A percentile compares a stretch with the other conserved stretches of the same genome.
These are phyloP conservation scores for Grosmannia penicillata DNA, from an alignment of 2,329 filamentous ascomycete species.

Conservation along the genomic window DNA sequence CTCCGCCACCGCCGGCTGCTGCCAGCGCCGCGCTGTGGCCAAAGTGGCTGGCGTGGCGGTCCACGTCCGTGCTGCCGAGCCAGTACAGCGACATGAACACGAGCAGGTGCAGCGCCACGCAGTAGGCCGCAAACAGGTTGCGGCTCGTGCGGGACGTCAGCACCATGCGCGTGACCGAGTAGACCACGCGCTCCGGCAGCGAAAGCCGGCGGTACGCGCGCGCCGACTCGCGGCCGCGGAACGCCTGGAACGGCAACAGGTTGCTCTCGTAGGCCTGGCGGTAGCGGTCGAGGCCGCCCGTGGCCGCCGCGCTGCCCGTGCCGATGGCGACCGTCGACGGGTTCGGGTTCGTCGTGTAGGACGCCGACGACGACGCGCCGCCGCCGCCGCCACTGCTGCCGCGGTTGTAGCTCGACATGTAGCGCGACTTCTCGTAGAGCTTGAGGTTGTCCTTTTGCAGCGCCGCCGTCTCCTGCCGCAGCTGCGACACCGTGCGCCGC, in stretches of 20 bases:
- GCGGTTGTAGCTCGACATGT: constrained; percentile 85
- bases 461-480: constrained; percentile 80
- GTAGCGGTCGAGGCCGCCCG: constrained; percentile 58
- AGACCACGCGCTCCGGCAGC: constrained; percentile 76
- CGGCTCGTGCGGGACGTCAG: constrained; percentile 79
- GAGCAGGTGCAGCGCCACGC: constrained; percentile 72
- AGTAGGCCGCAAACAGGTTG: constrained; percentile 88
- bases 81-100: constrained; percentile 81
- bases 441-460: constrained; percentile 93
- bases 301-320: constrained; percentile 7
- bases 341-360: constrained; percentile 54
- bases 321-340: constrained; percentile 52
- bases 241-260: constrained; percentile 89
- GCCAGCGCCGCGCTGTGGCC: constrained; percentile 31
- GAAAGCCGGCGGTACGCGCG: constrained; percentile 89
- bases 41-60: constrained; percentile 42
- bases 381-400: constrained; percentile 22
- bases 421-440: constrained; percentile 94
- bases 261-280: constrained; percentile 87
- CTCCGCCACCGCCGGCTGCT: constrained; percentile 21
- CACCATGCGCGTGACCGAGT: constrained; percentile 81
- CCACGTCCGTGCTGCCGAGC: constrained; percentile 55
- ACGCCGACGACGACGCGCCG: constrained; percentile 30
- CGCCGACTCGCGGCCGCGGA: constrained; percentile 82
- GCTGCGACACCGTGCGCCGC: constrained; percentile 66